These are phyloP conservation scores for Calophaca sinica DNA, from an alignment of 306 rosid genomes.

Conservation along the genomic window DNA sequence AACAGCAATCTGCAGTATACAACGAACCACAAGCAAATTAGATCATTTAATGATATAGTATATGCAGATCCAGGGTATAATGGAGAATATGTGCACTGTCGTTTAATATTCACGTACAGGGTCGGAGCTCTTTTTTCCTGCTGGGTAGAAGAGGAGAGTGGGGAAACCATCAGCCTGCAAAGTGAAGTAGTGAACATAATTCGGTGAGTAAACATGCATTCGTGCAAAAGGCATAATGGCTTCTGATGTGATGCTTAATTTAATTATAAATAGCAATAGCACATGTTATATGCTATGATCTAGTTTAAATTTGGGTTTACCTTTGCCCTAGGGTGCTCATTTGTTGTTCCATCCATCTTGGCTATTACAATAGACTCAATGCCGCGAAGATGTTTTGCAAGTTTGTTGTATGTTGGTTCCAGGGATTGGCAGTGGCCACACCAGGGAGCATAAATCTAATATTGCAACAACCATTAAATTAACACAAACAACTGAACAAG, in stretches of 20 bases:
- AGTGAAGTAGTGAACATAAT: conserved; percentile 1
- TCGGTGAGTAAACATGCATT: conserved; percentile 16
- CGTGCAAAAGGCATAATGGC: conserved; percentile 19
- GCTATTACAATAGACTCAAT: conserved; percentile 93
- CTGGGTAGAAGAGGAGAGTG: conserved; percentile 60
- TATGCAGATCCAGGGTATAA: not conserved
- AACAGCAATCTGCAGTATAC: conserved; percentile 69
- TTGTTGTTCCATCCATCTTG: conserved; percentile 98
- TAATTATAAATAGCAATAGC: conserved; percentile 20
- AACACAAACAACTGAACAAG: conserved; percentile 29
- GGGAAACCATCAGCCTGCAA: conserved; percentile 62
- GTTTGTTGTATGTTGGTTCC: conserved; percentile 96
- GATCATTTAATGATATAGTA: not conserved
- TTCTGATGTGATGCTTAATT: conserved; percentile 30
- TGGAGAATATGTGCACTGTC: not conserved
- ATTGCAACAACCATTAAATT: conserved; percentile 22
- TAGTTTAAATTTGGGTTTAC: conserved; percentile 51
- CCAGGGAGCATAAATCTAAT: conserved; percentile 97
- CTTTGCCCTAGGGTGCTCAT: conserved; percentile 98
- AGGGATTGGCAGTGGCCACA: conserved; percentile 98
- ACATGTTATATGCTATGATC: conserved; percentile 47
- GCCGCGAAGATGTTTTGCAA: conserved; percentile 84
- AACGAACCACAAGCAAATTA: conserved; percentile 43
- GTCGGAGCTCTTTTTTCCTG: conserved; percentile 54
- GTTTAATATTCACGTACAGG: conserved; percentile 50